These are phyloP conservation scores for Blastomyces gilchristii DNA, from an alignment of 2,329 filamentous ascomycete species.

Conservation along the genomic window DNA sequence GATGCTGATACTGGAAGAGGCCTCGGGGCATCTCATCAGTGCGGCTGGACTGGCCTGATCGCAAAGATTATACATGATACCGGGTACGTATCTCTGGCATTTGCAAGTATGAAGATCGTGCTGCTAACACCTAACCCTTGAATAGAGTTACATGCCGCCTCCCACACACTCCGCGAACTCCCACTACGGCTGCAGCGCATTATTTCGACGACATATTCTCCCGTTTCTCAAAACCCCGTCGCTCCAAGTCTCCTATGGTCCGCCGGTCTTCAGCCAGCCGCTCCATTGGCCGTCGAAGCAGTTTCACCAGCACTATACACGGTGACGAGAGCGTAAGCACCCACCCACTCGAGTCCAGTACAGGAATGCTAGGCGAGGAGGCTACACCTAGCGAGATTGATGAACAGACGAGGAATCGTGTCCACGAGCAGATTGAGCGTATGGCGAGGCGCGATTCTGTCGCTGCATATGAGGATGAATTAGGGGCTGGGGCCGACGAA, in stretches of 20 bases:
- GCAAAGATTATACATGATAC: slow-evolving; percentile 97
- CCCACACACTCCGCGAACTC: slow-evolving; percentile 84
- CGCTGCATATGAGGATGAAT: slow-evolving; percentile 50
- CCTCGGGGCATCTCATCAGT: slow-evolving; percentile 85
- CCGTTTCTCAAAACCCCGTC: slow-evolving; percentile 39
- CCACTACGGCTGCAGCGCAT: slow-evolving; percentile 70
- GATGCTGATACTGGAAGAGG: slow-evolving; percentile 85
- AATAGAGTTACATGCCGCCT: slow-evolving; percentile 73
- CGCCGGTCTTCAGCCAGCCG: slow-evolving; percentile 72
- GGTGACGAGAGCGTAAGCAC: background rate
- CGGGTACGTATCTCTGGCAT: slow-evolving; percentile 52
- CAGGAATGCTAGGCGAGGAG: background rate
- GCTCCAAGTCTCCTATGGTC: slow-evolving; percentile 44
- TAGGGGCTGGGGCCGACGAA: slow-evolving; percentile 48
- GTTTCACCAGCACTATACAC: slow-evolving; percentile 46
- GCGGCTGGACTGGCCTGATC: slow-evolving; percentile 90
- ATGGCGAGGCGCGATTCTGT: slow-evolving; percentile 51
- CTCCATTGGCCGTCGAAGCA: slow-evolving; percentile 73
- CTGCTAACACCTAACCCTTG: slow-evolving; percentile 32
- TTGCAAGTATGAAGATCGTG: background rate
- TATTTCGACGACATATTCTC: slow-evolving; percentile 91
- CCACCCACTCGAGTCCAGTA: background rate
- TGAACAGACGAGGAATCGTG: slow-evolving; percentile 67
- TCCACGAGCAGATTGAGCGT: slow-evolving; percentile 66
- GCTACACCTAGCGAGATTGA: slow-evolving; percentile 44